Percentiles rank a stretch among this genome's conserved stretches.
phyloP scores from a whole-genome alignment of 75 land plant species.

The Isoetes taiwanensis region DNA sequence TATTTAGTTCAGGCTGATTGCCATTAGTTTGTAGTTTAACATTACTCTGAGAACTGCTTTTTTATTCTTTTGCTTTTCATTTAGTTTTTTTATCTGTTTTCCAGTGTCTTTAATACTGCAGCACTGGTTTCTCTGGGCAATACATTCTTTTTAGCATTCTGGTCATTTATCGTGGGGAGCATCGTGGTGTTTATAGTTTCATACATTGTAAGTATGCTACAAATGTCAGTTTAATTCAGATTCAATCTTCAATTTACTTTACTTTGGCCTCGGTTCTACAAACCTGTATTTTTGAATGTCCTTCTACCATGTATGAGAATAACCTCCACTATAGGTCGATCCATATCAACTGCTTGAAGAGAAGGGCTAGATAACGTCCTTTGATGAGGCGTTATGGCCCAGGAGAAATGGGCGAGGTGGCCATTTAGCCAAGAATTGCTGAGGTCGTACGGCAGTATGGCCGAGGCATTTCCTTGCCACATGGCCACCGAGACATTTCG shows the following conservation, averaged over 20 bases:
- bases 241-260: background rate
- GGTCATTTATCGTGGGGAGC: constrained; percentile 67
- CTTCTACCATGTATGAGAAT: constrained; percentile 50
- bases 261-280: background rate
- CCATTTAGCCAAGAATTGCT: too few species aligned
- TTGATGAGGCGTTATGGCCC: too few species aligned
- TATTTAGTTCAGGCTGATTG: too few species aligned
- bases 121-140: constrained; percentile 68
- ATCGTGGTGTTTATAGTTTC: constrained; percentile 40
- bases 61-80: too few species aligned
- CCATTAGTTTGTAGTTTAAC: too few species aligned
- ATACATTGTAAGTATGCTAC: constrained; percentile 46
- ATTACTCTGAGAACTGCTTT: too few species aligned
- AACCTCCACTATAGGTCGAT: constrained; percentile 43
- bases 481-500: too few species aligned
- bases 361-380: too few species aligned
- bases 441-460: too few species aligned
- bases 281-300: constrained; percentile 60
- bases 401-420: too few species aligned
- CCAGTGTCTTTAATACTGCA: constrained; percentile 69
- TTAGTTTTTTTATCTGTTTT: too few species aligned
- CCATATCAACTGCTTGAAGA: constrained; percentile 62
- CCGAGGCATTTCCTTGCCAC: too few species aligned
- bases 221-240: background rate
- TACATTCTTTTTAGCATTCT: constrained; percentile 69